Conservation (phyloP, 176 grass and related monocot species). For the Triticum urartu region DNA sequence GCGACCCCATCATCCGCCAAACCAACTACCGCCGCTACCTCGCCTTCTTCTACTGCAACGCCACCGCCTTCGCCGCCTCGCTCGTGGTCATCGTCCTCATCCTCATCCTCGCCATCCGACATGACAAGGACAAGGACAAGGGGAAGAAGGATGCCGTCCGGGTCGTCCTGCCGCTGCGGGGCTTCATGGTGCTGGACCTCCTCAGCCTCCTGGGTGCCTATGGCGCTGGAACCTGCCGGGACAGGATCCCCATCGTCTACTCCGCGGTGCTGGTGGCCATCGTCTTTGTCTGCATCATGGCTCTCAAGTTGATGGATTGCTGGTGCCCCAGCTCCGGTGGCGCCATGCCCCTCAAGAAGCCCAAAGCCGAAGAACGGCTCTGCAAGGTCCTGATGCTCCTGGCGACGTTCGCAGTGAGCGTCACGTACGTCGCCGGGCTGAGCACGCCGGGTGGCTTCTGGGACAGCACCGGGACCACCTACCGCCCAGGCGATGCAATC, state of each 20-base stretch:
- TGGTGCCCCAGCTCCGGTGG: too few relatives aligned
- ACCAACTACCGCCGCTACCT: not conserved
- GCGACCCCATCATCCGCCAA: not conserved
- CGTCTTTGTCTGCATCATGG: not conserved
- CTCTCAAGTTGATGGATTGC: not conserved
- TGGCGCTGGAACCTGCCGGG: not conserved
- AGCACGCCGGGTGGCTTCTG: slow-evolving; percentile 24
- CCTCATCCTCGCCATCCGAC: not conserved
- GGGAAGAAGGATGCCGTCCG: too few relatives aligned
- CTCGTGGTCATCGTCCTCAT: slow-evolving; percentile 20
- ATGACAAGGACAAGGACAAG: not conserved
- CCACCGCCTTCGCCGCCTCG: slow-evolving; percentile 5
- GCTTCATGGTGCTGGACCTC: not conserved
- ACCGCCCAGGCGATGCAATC: not conserved
- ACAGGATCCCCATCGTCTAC: not conserved
- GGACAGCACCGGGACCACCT: not conserved
- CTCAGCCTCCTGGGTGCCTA: slow-evolving; percentile 19
- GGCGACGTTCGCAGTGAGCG: not conserved
- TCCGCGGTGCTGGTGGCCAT: not conserved
- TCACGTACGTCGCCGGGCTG: slow-evolving; percentile 41
- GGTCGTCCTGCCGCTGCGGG: not conserved
- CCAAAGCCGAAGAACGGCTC: not conserved
- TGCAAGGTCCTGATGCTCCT: slow-evolving; percentile 36
- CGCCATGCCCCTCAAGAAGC: too few relatives aligned
- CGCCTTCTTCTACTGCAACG: slow-evolving; percentile 29